Evolutionary conservation across 371 early-diverging fungal genomes (phyloP).

Genomic region (Nosema muscidifuracis): DNA sequence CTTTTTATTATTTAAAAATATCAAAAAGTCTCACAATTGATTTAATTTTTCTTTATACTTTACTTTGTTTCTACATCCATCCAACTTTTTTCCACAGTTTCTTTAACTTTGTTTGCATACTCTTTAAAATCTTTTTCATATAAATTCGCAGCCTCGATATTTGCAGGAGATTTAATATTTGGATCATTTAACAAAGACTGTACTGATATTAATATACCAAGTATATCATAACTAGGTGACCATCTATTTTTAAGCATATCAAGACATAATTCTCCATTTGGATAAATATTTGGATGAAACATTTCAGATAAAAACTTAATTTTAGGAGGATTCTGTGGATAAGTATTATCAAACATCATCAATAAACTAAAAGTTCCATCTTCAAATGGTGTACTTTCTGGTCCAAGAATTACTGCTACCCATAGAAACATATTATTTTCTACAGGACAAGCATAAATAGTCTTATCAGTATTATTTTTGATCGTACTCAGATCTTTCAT

Average conservation of each 20-base stretch:
- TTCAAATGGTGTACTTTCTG: slow-evolving; percentile 91
- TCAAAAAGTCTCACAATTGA: no score
- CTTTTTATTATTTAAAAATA: no score
- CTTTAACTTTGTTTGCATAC: slow-evolving; percentile 80
- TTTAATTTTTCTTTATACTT: no score
- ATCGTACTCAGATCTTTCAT: slow-evolving; percentile 85
- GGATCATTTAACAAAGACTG: slow-evolving; percentile 94
- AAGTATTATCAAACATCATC: slow-evolving; percentile 87
- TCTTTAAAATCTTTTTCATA: slow-evolving; percentile 82
- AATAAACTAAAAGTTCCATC: slow-evolving; percentile 94
- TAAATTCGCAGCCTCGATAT: slow-evolving; percentile 87
- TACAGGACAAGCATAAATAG: slow-evolving; percentile 56
- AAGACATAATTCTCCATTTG: slow-evolving; percentile 91
- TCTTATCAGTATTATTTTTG: slow-evolving; percentile 73
- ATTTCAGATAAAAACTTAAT: slow-evolving; percentile 88
- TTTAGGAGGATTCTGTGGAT: slow-evolving; percentile 94
- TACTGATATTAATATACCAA: slow-evolving; percentile 84
- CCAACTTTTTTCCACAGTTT: slow-evolving; percentile 86
- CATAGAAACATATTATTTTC: slow-evolving; percentile 67
- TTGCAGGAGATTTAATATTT: slow-evolving; percentile 91
- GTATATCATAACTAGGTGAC: slow-evolving; percentile 92
- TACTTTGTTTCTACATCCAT: slow-evolving; percentile 46
- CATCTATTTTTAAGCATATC: slow-evolving; percentile 85
- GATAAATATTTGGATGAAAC: slow-evolving; percentile 98
- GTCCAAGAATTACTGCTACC: slow-evolving; percentile 96